phyloP scores from a whole-genome alignment of 345 rosid genomes.

The Lepidium africanum region DNA sequence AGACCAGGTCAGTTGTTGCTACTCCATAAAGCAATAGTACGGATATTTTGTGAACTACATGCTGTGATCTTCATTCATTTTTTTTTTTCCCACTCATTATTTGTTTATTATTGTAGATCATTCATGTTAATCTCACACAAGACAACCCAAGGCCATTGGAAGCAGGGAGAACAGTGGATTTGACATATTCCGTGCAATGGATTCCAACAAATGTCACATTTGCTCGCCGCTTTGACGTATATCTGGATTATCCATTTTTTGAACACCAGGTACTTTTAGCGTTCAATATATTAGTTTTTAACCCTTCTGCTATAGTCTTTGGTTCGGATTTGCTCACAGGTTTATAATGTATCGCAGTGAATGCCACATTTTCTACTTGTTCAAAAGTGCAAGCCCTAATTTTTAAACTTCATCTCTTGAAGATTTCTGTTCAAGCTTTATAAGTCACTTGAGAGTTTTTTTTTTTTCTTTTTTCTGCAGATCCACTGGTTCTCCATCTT shows the following conservation, averaged over 20 bases:
- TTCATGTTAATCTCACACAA: conserved; percentile 83
- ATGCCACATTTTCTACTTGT: neutral
- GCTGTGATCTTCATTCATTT: neutral
- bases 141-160: conserved; percentile 70
- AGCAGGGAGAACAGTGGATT: conserved; percentile 50
- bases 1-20: conserved; percentile 60
- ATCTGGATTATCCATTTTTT: conserved; percentile 88
- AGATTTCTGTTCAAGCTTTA: neutral
- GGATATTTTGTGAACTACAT: neutral
- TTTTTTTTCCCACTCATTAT: neutral
- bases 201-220: conserved; percentile 53
- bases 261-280: conserved; percentile 72
- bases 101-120: conserved; percentile 42
- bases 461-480: conserved; percentile 36
- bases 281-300: neutral
- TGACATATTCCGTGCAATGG: conserved; percentile 93
- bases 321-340: neutral
- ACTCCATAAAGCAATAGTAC: neutral
- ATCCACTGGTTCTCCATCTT: conserved; percentile 97
- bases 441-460: neutral
- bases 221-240: conserved; percentile 89
- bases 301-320: neutral
- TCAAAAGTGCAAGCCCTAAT: neutral
- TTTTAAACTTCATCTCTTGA: neutral
- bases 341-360: neutral